Base-by-base conservation (phyloP, 1,139 yeast genomes). In the Scheffersomyces cryptocercus region DNA sequence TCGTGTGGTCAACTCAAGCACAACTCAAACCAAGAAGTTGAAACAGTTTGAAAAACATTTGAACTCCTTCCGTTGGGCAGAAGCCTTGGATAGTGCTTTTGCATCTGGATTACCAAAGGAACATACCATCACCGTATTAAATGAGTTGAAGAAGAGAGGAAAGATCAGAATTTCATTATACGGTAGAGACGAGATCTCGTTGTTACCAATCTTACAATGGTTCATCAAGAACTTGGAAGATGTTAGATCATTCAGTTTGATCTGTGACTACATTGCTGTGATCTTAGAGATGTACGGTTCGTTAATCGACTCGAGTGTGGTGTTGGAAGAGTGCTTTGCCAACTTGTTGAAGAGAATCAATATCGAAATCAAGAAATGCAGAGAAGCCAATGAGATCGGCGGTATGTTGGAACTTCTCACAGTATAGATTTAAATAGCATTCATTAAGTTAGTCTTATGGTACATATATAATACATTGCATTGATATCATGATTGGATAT, bases 351-450 rank as follows among this genome's bases (percentile, higher is more conserved):
- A 76, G 56, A 81, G 81, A 56, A 76, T 91, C 36, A 78, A 78
- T 46, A 62, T 69, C 31, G 97, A 91, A 66, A 82, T 90, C 35
- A 77, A 74, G 46, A 84, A 85, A 58, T 88, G 97, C 38, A 82
- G 83, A 59, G 96, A 91, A 61, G 96, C 98, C 7, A 86, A 85
- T 63, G 86, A 83, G 61, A 83, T 93, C 40, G 89, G 87, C 56
- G 99, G 99, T 47, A 93, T 93, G 98, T 74, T 93, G 56, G 95
- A 89, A 64, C 67, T 93, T 53, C 74, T 91, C 55, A 81, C 81
- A 42, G 77, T 74, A 37, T 74, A 62, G 49, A 16, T 36, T 13
- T 42, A 43, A 34, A 42, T 48, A 38, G 33, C 30, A 34, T 29
- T 32, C 33, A 34, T 28, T 34, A 38, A 15, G 32, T 16, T 42